Conservation (phyloP, 2,329 filamentous ascomycete species). For the Rhynchosporium graminicola region DNA sequence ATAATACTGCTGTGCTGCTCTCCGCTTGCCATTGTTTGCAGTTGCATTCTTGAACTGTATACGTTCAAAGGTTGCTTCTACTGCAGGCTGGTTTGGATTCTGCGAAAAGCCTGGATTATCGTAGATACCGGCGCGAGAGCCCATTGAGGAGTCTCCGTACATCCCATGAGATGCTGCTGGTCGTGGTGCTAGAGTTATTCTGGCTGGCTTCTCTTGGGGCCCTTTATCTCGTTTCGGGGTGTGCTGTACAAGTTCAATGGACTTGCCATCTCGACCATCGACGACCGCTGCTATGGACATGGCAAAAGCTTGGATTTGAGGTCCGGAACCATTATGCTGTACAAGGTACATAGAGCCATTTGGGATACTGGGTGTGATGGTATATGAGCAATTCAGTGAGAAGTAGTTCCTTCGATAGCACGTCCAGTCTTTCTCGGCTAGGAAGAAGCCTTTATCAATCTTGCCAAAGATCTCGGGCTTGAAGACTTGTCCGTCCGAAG, state of each 20-base stretch:
- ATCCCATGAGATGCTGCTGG: conserved; percentile 33
- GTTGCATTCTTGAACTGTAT: conserved; percentile 77
- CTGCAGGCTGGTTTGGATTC: conserved; percentile 35
- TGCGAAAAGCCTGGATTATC: conserved; percentile 31
- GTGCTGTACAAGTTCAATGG: conserved; percentile 72
- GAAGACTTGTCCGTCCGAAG: conserved; percentile 51
- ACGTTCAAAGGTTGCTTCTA: conserved; percentile 59
- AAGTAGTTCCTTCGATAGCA: conserved; percentile 77
- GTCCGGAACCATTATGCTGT: conserved; percentile 29
- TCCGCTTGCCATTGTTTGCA: conserved; percentile 72
- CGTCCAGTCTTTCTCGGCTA: conserved; percentile 67
- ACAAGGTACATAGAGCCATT: conserved; percentile 46
- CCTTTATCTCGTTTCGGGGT: conserved; percentile 74
- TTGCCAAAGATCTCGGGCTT: conserved; percentile 65
- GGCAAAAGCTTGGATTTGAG: conserved; percentile 57
- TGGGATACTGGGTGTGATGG: conserved; percentile 50
- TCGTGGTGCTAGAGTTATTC: conserved; percentile 43
- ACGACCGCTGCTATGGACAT: conserved; percentile 69
- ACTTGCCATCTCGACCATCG: conserved; percentile 61
- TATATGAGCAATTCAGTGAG: conserved; percentile 64
- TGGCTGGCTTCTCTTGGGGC: conserved; percentile 62
- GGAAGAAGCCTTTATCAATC: conserved; percentile 72
- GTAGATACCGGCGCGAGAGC: conserved; percentile 27
- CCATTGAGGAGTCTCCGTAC: conserved; percentile 25
- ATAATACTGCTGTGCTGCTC: conserved; percentile 73